Base-by-base conservation (phyloP, 2,329 filamentous ascomycete genomes). In the Malbranchea zuffiana region DNA sequence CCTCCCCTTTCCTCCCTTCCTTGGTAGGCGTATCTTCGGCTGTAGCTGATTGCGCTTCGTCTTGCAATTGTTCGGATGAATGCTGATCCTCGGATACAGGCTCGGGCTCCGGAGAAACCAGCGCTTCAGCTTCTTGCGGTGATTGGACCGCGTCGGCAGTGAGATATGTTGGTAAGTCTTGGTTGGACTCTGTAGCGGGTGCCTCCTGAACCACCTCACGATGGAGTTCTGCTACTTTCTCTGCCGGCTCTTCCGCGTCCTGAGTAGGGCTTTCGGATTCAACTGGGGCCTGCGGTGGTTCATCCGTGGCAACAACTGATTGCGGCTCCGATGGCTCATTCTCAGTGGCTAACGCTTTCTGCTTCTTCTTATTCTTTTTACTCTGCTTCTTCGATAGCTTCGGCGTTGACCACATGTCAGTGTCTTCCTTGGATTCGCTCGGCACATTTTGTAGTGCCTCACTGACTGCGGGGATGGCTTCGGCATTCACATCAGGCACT, bases 321-420 rank as follows among this genome's bases (percentile, higher is more conserved):
- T 37, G 29, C 7, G 5, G 10, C 11, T 18, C 11, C 5, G 28
- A 12, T 3, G 19, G 27, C 15, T 25, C 27, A 13, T 37, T 20
- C 12, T 2, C 11, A 7, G 18, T 23, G 7, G 16, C 13, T 4
- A 16, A 18, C 10, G 23, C 24, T 19, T 34, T 35, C 23, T 41
- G 35, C 24, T 39, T 44, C 21, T 32, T 41, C 27, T 49, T 48
- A 21, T 43, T 44, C 21, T 48, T 48, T 29, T 35, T 41, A 18
- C 37, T 47, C 32, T 48, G 44, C 18, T 49, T 49, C 27, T 44
- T 49, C 10, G 47, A 43, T 4, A 27, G 41, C 29, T 35, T 39
- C 18, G 35, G 21, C n/a, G 27, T 25, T 30, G 35, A 20, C 39
- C 25, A 41, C 13, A 25, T 20, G 19, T 40, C 35, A 3, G 15